Conservation (phyloP, 768 basidiomycete species). For the Cyclocybe cylindracea region DNA sequence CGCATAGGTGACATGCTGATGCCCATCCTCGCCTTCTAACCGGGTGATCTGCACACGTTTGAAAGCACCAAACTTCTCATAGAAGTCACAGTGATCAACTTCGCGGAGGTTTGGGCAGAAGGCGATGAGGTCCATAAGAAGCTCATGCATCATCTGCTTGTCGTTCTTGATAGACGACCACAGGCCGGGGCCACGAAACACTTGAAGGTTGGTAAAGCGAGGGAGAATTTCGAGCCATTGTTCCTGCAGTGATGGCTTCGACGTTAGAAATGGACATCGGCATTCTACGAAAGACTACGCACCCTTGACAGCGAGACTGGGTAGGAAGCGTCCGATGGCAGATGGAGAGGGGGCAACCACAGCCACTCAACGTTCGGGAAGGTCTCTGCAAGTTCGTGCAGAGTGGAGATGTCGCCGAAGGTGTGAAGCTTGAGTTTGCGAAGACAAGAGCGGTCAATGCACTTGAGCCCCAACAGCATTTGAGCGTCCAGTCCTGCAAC, state of each 20-base stretch:
- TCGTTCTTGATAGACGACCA: conserved; percentile 40
- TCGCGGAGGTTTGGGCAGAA: conserved; percentile 41
- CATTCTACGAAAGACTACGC: conserved; percentile 5
- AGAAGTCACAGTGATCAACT: conserved; percentile 40
- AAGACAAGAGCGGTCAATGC: conserved; percentile 28
- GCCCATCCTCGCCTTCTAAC: conserved; percentile 24
- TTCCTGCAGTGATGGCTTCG: conserved; percentile 22
- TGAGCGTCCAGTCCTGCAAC: conserved; percentile 29
- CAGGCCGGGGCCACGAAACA: conserved; percentile 42
- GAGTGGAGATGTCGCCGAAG: conserved; percentile 26
- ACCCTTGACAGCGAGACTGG: conserved; percentile 28
- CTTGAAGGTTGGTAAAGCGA: conserved; percentile 41
- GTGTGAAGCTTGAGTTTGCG: conserved; percentile 32
- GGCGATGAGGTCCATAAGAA: conserved; percentile 39
- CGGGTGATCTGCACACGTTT: conserved; percentile 41
- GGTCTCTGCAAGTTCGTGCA: conserved; percentile 32
- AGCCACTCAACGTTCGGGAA: conserved; percentile 44
- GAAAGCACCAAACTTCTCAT: conserved; percentile 30
- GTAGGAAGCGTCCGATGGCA: conserved; percentile 18
- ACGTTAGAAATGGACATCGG: neutral
- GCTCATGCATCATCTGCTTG: conserved; percentile 40
- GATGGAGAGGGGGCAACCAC: conserved; percentile 31
- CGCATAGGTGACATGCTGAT: conserved; percentile 31
- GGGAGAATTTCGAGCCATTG: conserved; percentile 42
- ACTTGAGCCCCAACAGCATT: conserved; percentile 28